Evolutionary conservation across 2,329 filamentous ascomycete species (phyloP).

Genomic region (Alternaria infectoria): DNA sequence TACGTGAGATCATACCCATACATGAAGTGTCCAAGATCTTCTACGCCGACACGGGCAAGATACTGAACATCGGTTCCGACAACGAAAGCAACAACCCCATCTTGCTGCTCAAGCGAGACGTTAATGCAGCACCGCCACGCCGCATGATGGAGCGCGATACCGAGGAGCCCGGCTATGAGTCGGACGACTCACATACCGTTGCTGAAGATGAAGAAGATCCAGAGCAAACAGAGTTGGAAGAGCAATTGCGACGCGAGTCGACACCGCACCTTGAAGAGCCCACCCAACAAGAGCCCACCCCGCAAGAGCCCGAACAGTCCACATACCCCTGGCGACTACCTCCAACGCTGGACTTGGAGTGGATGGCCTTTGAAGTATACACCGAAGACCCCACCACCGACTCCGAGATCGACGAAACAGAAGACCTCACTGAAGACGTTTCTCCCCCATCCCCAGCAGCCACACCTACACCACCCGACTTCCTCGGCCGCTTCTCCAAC

Average conservation of each 20-base stretch:
- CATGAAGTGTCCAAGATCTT: slow-evolving; percentile 88
- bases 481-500: slow-evolving; percentile 54
- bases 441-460: slow-evolving; percentile 22
- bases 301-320: slow-evolving; percentile 21
- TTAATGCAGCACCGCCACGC: slow-evolving; percentile 66
- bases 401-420: slow-evolving; percentile 55
- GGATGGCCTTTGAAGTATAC: slow-evolving; percentile 89
- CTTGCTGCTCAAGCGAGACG: slow-evolving; percentile 74
- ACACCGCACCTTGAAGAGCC: slow-evolving; percentile 25
- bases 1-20: slow-evolving; percentile 71
- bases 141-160: slow-evolving; percentile 59
- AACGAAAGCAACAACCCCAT: slow-evolving; percentile 75
- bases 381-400: slow-evolving; percentile 66
- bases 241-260: slow-evolving; percentile 54
- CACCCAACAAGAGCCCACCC: slow-evolving; percentile 13
- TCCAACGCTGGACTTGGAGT: slow-evolving; percentile 80
- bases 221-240: slow-evolving; percentile 55
- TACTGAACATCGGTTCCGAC: slow-evolving; percentile 79
- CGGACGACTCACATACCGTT: slow-evolving; percentile 50
- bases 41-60: slow-evolving; percentile 88
- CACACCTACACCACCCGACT: slow-evolving; percentile 46
- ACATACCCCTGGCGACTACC: slow-evolving; percentile 67
- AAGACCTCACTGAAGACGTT: slow-evolving; percentile 22
- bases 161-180: slow-evolving; percentile 35
- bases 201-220: slow-evolving; percentile 33